A percentile compares a stretch with the other conserved stretches of the same genome.
These are phyloP conservation scores for Coniochaeta prunicola DNA, from an alignment of 2,329 filamentous ascomycete genomes.

Conservation along the genomic window DNA sequence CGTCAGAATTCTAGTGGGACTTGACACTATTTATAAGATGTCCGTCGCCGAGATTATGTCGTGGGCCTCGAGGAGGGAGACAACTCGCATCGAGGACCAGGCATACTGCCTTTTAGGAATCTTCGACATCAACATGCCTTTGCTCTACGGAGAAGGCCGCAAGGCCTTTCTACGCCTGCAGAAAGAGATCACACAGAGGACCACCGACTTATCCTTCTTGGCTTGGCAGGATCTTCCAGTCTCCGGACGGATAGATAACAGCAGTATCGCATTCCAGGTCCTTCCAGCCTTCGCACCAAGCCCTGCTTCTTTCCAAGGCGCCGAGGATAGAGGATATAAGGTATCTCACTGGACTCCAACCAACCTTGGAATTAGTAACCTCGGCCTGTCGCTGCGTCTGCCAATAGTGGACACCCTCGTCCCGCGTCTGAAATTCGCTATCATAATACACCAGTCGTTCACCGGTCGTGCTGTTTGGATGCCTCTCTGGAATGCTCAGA, in stretches of 20 bases:
- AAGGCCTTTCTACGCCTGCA: slow-evolving; percentile 6
- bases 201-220: background rate
- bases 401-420: background rate
- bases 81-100: slow-evolving; percentile 5
- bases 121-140: slow-evolving; percentile 7
- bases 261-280: background rate
- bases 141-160: slow-evolving; percentile 7
- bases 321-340: background rate
- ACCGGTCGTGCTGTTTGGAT: background rate
- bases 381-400: background rate
- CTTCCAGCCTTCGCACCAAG: background rate
- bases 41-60: slow-evolving; percentile 6
- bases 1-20: background rate
- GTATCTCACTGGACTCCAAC: background rate
- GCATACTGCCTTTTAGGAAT: slow-evolving; percentile 9
- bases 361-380: background rate
- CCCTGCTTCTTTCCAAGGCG: background rate
- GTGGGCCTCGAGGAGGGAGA: slow-evolving; percentile 4
- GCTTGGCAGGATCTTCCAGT: background rate
- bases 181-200: background rate
- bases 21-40: background rate
- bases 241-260: background rate
- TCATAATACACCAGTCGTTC: background rate
- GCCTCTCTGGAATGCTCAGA: background rate
- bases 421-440: background rate